Conservation (phyloP, 2,329 filamentous ascomycete genomes). For the Scytalidium sp. region DNA sequence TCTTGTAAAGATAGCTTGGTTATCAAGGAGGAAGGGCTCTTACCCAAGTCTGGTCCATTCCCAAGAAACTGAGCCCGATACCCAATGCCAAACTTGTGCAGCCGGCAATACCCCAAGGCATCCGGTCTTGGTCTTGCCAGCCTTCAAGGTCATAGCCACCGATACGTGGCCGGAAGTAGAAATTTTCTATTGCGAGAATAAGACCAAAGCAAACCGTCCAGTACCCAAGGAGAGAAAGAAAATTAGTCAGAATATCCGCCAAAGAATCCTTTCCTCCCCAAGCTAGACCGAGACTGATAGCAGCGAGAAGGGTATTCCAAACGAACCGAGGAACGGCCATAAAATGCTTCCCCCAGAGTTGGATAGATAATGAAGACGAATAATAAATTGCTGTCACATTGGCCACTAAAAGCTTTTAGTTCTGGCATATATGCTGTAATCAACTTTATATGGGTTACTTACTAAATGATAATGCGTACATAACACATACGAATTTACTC, state of each 20-base stretch:
- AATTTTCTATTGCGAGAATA: not conserved
- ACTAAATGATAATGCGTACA: not conserved
- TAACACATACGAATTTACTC: not conserved
- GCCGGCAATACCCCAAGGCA: not conserved
- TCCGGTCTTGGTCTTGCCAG: constrained; percentile 1
- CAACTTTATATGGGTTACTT: not conserved
- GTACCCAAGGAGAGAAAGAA: not conserved
- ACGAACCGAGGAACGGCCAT: not conserved
- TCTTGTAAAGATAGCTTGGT: too few species aligned
- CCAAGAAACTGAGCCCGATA: not conserved
- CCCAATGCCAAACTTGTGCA: not conserved
- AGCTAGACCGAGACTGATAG: not conserved
- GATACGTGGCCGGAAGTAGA: not conserved
- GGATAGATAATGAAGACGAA: not conserved
- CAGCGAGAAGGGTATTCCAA: not conserved
- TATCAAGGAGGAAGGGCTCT: not conserved
- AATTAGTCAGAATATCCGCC: not conserved
- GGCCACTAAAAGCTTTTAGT: not conserved
- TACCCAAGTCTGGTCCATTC: not conserved
- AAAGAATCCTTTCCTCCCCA: not conserved
- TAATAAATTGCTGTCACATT: not conserved
- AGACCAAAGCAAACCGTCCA: not conserved
- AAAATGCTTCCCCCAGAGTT: not conserved
- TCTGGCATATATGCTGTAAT: not conserved
- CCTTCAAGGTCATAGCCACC: not conserved